These are phyloP conservation scores for Phyllosticta paracitricarpa DNA, from an alignment of 2,329 filamentous ascomycete genomes.

Conservation along the genomic window DNA sequence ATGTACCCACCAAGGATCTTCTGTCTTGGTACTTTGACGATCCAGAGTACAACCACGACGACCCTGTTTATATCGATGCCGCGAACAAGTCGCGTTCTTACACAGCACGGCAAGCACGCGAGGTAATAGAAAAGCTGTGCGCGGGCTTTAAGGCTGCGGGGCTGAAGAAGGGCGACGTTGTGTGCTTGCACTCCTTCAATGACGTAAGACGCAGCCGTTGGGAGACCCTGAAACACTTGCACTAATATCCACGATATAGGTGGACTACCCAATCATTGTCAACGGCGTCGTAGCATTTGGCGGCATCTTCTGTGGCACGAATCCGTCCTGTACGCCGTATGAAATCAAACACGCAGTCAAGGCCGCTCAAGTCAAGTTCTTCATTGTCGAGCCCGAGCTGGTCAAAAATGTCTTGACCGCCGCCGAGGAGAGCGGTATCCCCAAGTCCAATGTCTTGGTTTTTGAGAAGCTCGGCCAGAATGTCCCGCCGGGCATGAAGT, in stretches of 20 bases:
- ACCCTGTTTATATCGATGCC: slow-evolving; percentile 11
- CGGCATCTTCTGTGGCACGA: slow-evolving; percentile 12
- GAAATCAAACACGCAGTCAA: slow-evolving; percentile 11
- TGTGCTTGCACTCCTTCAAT: slow-evolving; percentile 12
- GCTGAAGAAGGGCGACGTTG: slow-evolving; percentile 9
- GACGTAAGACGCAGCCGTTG: not conserved
- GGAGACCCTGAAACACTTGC: not conserved
- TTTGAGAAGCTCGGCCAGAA: slow-evolving; percentile 18
- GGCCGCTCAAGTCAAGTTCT: slow-evolving; percentile 10
- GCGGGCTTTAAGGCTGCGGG: slow-evolving; percentile 10
- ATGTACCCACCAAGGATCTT: slow-evolving; percentile 12
- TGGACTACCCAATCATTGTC: slow-evolving; percentile 10
- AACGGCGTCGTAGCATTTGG: slow-evolving; percentile 12
- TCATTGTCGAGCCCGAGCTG: slow-evolving; percentile 12
- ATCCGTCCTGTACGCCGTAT: slow-evolving; percentile 11
- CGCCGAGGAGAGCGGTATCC: slow-evolving; percentile 16
- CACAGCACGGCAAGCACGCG: slow-evolving; percentile 5
- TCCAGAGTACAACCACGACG: slow-evolving; percentile 7
- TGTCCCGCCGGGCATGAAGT: slow-evolving; percentile 9
- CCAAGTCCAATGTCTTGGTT: slow-evolving; percentile 18
- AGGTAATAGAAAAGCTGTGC: slow-evolving; percentile 3
- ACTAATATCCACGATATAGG: not conserved
- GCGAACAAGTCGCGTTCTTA: slow-evolving; percentile 4
- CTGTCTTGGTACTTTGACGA: slow-evolving; percentile 13
- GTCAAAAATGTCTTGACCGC: slow-evolving; percentile 18